Percentiles rank a stretch among this genome's conserved stretches.
phyloP scores from a whole-genome alignment of 139 green algal genomes.

The Chlamydomonas sphaeroides region DNA sequence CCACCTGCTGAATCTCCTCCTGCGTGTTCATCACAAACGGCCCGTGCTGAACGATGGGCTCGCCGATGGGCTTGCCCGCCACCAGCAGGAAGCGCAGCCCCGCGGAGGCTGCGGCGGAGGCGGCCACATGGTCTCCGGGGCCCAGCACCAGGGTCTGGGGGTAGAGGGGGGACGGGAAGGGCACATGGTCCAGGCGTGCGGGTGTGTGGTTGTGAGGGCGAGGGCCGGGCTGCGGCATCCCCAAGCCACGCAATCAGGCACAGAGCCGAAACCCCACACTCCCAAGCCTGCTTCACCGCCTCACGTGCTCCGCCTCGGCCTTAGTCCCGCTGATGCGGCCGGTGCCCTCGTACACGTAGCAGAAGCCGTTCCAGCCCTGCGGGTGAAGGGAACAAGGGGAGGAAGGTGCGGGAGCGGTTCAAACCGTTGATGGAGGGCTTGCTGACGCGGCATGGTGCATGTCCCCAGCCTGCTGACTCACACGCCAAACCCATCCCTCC shows the following conservation, averaged over 20 bases:
- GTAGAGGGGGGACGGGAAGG: too few species aligned
- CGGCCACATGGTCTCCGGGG: slow-evolving; percentile 59
- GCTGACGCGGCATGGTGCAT: too few species aligned
- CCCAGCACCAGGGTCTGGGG: slow-evolving; percentile 60
- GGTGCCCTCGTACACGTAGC: slow-evolving; percentile 82
- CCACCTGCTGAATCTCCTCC: slow-evolving; percentile 47
- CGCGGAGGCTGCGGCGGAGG: slow-evolving; percentile 33
- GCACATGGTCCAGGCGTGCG: too few species aligned
- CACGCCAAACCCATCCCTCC: too few species aligned
- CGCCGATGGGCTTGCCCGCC: slow-evolving; percentile 83
- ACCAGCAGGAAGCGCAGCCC: slow-evolving; percentile 86
- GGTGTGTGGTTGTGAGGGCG: too few species aligned
- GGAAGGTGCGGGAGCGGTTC: too few species aligned
- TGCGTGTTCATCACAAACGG: slow-evolving; percentile 91
- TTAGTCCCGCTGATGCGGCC: slow-evolving; percentile 69
- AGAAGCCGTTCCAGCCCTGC: slow-evolving; percentile 76
- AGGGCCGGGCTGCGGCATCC: too few species aligned
- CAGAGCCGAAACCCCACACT: not conserved
- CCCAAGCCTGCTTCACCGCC: too few species aligned
- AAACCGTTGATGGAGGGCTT: too few species aligned
- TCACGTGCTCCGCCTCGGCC: slow-evolving; percentile 62
- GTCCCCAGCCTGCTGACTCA: too few species aligned
- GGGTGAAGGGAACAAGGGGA: too few species aligned
- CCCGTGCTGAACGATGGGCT: slow-evolving; percentile 90
- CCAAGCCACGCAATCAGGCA: too few species aligned